Evolutionary conservation across 768 basidiomycete species (phyloP).

Genomic region (Russula earlei): DNA sequence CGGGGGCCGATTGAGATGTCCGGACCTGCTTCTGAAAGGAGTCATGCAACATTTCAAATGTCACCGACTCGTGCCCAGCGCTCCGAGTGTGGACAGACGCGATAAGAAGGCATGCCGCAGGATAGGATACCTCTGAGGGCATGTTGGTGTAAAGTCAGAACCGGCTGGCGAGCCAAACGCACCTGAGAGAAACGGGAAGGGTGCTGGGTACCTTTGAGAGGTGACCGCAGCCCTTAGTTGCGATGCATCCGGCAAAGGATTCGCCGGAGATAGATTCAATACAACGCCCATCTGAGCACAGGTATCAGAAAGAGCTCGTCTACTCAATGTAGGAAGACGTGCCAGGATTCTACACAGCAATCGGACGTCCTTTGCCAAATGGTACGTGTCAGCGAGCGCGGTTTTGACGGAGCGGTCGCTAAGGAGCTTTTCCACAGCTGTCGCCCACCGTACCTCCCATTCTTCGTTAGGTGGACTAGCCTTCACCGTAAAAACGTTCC

Average conservation of each 20-base stretch:
- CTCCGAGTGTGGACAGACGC: slow-evolving; percentile 71
- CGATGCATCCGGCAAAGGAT: slow-evolving; percentile 45
- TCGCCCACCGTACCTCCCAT: slow-evolving; percentile 56
- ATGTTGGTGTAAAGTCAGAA: slow-evolving; percentile 2
- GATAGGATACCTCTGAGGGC: slow-evolving; percentile 59
- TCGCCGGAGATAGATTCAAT: slow-evolving; percentile 36
- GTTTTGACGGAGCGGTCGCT: slow-evolving; percentile 37
- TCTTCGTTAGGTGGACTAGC: slow-evolving; percentile 29
- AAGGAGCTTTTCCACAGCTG: slow-evolving; percentile 48
- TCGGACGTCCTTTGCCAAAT: slow-evolving; percentile 50
- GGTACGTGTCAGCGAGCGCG: slow-evolving; percentile 48
- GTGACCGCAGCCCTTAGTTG: slow-evolving; percentile 35
- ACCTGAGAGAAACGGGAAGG: slow-evolving; percentile 49
- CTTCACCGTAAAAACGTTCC: slow-evolving; percentile 34
- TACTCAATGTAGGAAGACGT: slow-evolving; percentile 22
- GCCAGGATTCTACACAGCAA: slow-evolving; percentile 55
- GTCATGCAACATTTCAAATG: slow-evolving; percentile 86
- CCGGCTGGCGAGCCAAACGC: slow-evolving; percentile 18
- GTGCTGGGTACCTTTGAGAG: slow-evolving; percentile 48
- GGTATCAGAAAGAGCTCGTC: neutral
- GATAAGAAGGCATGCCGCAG: slow-evolving; percentile 73
- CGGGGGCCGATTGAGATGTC: slow-evolving; percentile 61
- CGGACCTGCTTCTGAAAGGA: slow-evolving; percentile 68
- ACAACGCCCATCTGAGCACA: slow-evolving; percentile 35
- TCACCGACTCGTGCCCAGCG: slow-evolving; percentile 70